Conservation (phyloP, 2,329 filamentous ascomycete genomes). For the Lecanicillium sp. region DNA sequence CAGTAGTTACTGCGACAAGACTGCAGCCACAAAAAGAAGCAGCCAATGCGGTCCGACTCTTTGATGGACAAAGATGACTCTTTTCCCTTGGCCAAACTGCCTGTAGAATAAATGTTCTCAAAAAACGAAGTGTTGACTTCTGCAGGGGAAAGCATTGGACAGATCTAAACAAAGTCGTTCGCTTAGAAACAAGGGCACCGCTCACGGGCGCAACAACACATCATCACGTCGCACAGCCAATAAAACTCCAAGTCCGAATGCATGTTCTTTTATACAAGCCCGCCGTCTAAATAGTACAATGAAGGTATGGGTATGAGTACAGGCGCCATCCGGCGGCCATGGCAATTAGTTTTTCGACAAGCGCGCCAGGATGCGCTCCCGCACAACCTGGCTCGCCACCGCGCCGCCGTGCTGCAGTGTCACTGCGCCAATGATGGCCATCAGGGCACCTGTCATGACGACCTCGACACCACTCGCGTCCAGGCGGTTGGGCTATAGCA, state of each 20-base stretch:
- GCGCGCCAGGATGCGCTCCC: conserved; percentile 63
- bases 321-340: conserved; percentile 3
- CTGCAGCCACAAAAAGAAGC: too few species aligned
- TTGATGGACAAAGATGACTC: too few species aligned
- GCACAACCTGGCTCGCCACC: conserved; percentile 66
- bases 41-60: too few species aligned
- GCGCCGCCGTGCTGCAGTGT: conserved; percentile 82
- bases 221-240: conserved; percentile 7
- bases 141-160: too few species aligned
- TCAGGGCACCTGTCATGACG: conserved; percentile 71
- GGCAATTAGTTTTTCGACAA: conserved; percentile 20
- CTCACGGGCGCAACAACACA: too few species aligned
- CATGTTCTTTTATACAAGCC: conserved; percentile 15
- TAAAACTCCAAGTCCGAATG: conserved; percentile 2
- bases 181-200: too few species aligned
- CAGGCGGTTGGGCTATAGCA: conserved; percentile 55
- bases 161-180: too few species aligned
- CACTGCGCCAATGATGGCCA: conserved; percentile 82
- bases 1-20: too few species aligned
- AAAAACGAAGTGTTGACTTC: too few species aligned
- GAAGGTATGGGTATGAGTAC: conserved; percentile 15
- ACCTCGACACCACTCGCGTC: conserved; percentile 65
- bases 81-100: too few species aligned
- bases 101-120: too few species aligned
- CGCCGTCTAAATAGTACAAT: conserved; percentile 21